Evolutionary conservation across 2,329 filamentous ascomycete species (phyloP).

Genomic region (Acarospora socialis): DNA sequence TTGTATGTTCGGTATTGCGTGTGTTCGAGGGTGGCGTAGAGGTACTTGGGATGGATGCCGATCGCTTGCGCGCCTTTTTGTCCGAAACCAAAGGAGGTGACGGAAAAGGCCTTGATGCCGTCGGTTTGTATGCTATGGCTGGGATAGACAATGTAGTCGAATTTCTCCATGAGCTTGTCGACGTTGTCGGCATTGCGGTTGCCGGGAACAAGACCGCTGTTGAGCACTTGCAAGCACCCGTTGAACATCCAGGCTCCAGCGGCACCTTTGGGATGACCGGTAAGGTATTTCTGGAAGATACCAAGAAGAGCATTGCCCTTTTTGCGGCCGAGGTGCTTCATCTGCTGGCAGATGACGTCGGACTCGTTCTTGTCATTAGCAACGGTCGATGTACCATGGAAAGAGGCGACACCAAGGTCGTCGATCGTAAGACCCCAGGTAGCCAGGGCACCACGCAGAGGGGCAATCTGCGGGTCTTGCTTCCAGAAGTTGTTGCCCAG

Average conservation of each 20-base stretch:
- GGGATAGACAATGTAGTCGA: conserved; percentile 94
- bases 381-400: conserved; percentile 97
- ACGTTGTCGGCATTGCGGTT: conserved; percentile 98
- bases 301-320: conserved; percentile 94
- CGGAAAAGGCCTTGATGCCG: conserved; percentile 94
- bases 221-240: conserved; percentile 88
- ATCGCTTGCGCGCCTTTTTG: conserved; percentile 98
- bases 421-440: conserved; percentile 98
- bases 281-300: conserved; percentile 99
- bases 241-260: conserved; percentile 99
- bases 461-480: conserved; percentile 82
- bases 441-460: conserved; percentile 85
- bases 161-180: conserved; percentile 91
- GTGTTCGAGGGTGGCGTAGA: conserved; percentile 87
- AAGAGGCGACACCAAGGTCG: conserved; percentile 86
- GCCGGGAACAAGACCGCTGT: conserved; percentile 83
- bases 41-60: conserved; percentile 90
- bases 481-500: conserved; percentile 99
- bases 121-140: conserved; percentile 93
- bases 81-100: conserved; percentile 97
- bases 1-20: conserved; percentile 70
- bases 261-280: conserved; percentile 96
- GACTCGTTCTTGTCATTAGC: conserved; percentile 99
- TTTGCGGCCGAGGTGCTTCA: conserved; percentile 82
- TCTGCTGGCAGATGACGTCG: conserved; percentile 89